Base-by-base conservation (phyloP, 192 early-diverging fungal species). In the Backusella tarrabulga region DNA sequence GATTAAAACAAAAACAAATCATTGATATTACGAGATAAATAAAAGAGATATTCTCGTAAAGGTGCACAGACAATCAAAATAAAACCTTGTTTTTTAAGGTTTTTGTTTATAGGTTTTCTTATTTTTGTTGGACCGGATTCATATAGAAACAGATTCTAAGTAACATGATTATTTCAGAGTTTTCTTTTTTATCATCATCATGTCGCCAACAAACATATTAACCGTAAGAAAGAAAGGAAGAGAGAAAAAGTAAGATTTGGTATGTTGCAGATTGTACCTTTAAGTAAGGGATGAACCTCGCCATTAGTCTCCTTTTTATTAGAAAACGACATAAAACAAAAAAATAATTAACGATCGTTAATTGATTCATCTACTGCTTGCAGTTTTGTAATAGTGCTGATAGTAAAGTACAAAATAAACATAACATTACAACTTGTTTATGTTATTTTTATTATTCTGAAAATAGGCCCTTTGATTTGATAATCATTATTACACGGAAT, bases 281-380 rank as follows among this genome's bases (percentile, higher is more conserved):
- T 6, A 50, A n/a, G 19, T 50, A n/a, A n/a, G 19, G 19, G 4
- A 19, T 7, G 46, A 7, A 50, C 46, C 5, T 50, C 17, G n/a
- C 17, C 46, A 50, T n/a, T 0, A 7, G 1, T 6, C 46, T 50
- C 46, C 46, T n/a, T 50, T 50, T 50, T 50, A 4, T 50, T 50
- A 50, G 17, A 44, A 50, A 50, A 21, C 46, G 46, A 50, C 15
- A 50, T 6, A 50, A 4, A 50, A 50, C 46, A 50, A 50, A 50
- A 6, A 50, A 50, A 50, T 50, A 6, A 4, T 44, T 17, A 4
- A 3, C n/a, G 46, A n/a, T 21, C 46, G 46, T 50, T 50, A 19
- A 60, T 19, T 60, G 54, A 60, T 60, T 60, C 54, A 60, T 23
- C 54, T 60, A 60, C 54, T 60, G 54, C 54, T 60, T 60, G 54